A percentile compares a stretch with the other conserved stretches of the same genome.
These are phyloP conservation scores for Apiotrichum akiyoshidainum DNA, from an alignment of 1,284 basidiomycete species.

Conservation along the genomic window DNA sequence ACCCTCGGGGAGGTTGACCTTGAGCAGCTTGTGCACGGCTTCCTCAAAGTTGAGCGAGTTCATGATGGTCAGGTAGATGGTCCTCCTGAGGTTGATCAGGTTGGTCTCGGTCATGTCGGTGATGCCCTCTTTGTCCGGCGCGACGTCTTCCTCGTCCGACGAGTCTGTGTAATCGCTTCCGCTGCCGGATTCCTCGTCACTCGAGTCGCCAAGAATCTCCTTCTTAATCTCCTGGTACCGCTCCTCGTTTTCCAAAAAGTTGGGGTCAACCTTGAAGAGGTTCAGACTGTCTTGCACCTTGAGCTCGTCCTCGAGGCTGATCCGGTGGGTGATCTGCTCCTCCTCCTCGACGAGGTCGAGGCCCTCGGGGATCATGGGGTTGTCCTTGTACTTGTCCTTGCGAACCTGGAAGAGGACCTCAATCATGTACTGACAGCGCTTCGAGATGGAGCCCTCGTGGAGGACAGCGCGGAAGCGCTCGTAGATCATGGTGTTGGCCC, in stretches of 20 bases:
- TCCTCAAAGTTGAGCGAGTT: constrained; percentile 96
- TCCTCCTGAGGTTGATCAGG: constrained; percentile 86
- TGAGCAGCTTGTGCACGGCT: constrained; percentile 95
- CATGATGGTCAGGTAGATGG: constrained; percentile 98
- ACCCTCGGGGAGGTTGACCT: constrained; percentile 85
- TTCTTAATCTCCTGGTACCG: constrained; percentile 86
- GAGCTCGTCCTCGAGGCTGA: constrained; percentile 86
- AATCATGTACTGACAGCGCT: constrained; percentile 99
- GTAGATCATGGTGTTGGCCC: constrained; percentile 87
- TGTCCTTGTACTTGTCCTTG: constrained; percentile 98
- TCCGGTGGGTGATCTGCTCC: constrained; percentile 91
- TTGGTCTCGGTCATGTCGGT: constrained; percentile 94
- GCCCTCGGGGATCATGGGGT: constrained; percentile 87
- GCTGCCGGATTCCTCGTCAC: constrained; percentile 59
- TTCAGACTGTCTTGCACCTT: constrained; percentile 93
- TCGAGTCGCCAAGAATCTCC: constrained; percentile 78
- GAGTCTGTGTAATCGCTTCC: constrained; percentile 66
- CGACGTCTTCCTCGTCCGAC: constrained; percentile 60
- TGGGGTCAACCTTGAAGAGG: constrained; percentile 91
- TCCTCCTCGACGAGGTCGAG: constrained; percentile 97
- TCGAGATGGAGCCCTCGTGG: constrained; percentile 91
- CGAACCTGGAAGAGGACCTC: constrained; percentile 97
- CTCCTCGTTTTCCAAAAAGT: constrained; percentile 87
- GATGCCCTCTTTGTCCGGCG: constrained; percentile 78
- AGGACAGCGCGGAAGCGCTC: constrained; percentile 95